A percentile compares a stretch with the other conserved stretches of the same genome.
Conservation (phyloP, 78 protist species). For the Mastigamoeba balamuthi region DNA sequence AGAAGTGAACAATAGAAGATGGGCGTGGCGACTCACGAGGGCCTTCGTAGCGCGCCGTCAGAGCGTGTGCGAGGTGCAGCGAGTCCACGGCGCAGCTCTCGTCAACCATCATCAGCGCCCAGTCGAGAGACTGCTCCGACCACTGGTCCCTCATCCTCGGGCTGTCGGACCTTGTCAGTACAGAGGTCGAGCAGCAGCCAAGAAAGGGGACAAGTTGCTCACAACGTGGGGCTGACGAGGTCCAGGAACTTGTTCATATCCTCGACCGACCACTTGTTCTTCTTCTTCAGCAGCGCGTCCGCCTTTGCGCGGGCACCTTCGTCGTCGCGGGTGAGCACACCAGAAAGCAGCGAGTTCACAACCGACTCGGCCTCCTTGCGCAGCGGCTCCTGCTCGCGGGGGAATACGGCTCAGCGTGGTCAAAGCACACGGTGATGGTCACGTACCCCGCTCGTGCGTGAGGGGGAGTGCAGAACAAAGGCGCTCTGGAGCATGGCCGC, state of each 20-base stretch:
- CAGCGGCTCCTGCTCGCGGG: too few species aligned
- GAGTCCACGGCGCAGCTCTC: not conserved
- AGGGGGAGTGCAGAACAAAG: not conserved
- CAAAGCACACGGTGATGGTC: too few species aligned
- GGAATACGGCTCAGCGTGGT: too few species aligned
- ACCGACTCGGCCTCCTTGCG: too few species aligned
- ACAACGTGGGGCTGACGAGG: too few species aligned
- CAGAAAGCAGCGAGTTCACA: too few species aligned
- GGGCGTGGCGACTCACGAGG: not conserved
- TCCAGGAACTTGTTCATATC: too few species aligned
- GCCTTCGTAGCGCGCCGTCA: not conserved
- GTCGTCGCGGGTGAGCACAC: too few species aligned
- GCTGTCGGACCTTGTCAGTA: too few species aligned
- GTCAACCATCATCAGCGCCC: not conserved
- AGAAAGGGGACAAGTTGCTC: too few species aligned
- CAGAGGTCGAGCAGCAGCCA: too few species aligned
- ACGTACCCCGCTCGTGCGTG: not conserved
- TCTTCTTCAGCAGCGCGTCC: not conserved
- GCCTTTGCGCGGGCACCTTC: too few species aligned
- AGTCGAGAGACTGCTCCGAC: not conserved
- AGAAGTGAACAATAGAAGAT: not conserved
- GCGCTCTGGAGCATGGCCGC: not conserved
- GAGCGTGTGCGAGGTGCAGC: not conserved
- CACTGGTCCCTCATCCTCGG: not conserved
- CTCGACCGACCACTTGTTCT: not conserved